Percentiles rank a stretch among this genome's conserved stretches.
Conservation (phyloP, 163 green algal genomes). For the Scenedesmus sp. region DNA sequence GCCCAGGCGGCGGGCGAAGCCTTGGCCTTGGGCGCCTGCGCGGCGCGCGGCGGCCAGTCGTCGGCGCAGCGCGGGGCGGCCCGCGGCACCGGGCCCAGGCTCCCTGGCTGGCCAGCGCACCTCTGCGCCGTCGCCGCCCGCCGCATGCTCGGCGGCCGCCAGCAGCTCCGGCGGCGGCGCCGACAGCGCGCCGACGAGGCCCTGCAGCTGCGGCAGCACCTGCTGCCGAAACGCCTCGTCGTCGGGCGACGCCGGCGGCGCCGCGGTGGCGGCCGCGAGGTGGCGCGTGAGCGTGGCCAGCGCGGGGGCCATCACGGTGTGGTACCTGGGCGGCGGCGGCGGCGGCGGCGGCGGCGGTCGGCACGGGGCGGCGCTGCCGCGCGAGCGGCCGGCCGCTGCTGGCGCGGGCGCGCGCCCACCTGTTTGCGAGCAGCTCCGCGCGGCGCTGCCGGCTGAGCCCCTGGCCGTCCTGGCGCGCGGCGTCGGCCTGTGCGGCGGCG, state of each 20-base stretch:
- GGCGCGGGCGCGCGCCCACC: no score
- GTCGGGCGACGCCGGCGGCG: constrained; percentile 36
- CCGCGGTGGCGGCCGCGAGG: constrained; percentile 37
- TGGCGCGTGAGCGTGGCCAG: constrained; percentile 58
- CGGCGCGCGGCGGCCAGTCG: no score
- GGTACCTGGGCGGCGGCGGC: no score
- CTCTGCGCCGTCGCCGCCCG: not conserved
- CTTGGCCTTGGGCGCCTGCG: no score
- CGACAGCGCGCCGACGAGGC: not conserved
- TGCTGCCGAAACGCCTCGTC: constrained; percentile 50
- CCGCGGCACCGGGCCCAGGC: no score
- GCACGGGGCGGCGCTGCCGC: no score
- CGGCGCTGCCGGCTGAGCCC: constrained; percentile 24
- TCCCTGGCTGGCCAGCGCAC: no score
- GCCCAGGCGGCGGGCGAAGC: not conserved
- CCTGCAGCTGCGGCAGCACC: constrained; percentile 48
- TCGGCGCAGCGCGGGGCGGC: no score
- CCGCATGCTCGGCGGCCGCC: not conserved
- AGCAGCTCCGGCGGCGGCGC: constrained; percentile 41
- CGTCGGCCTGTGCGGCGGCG: constrained; percentile 52
- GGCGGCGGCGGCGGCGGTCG: no score
- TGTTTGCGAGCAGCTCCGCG: constrained; percentile 44
- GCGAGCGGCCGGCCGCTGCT: no score
- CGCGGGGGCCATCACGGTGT: constrained; percentile 62
- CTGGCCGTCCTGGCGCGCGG: constrained; percentile 45